Evolutionary conservation across 225 moss, liverwort and hornwort genomes (phyloP), one percentile per base, ranked within the genome.

Genomic region (Antitrichia curtipendula): DNA sequence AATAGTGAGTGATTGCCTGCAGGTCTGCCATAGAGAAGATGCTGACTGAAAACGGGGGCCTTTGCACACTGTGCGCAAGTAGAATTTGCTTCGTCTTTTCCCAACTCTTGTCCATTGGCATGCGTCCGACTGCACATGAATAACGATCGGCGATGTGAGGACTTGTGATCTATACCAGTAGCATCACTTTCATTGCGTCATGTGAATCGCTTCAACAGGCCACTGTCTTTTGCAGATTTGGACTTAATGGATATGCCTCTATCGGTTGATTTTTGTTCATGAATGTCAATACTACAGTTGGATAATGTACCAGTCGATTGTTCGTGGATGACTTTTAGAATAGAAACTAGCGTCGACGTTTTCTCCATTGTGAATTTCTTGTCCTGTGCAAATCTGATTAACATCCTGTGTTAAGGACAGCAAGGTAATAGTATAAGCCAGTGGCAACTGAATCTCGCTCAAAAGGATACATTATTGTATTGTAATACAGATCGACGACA

Each of bases 21-120:
- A 98, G 89, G 86, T 98, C 97, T 56, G 87, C 83, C 86, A 97
- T 87, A 20, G 98, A 95, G 91, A 94, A 97, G 87, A 97, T 87
- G 59, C 92, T 91, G 76, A 95, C 89, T 32, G 98, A 98, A 87
- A 97, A 98, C 36, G 98, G 98, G 16, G 98, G 98, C 40, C 97
- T 93, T 76, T 98, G 98, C 57, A 98, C 96, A 83, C 95, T 96
- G 69, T 96, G 98, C 66, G 90, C 93, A 45, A 97, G 91, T 10
- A 98, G 90, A 52, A 97, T 91, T 52, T 94, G 89, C 92, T 95
- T 98, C 12, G 95, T 92, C 81, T 97, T 92, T 62, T 95, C 95
- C 98, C 98, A 98, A 78, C 98, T 98, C 85, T 91, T 90, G 83
- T 91, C 88, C 91, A 97, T 90, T 56, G 96, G 88, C 88, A 95